These are phyloP conservation scores for Cornus florida DNA, from an alignment of 148 eudicot species.

Conservation along the genomic window DNA sequence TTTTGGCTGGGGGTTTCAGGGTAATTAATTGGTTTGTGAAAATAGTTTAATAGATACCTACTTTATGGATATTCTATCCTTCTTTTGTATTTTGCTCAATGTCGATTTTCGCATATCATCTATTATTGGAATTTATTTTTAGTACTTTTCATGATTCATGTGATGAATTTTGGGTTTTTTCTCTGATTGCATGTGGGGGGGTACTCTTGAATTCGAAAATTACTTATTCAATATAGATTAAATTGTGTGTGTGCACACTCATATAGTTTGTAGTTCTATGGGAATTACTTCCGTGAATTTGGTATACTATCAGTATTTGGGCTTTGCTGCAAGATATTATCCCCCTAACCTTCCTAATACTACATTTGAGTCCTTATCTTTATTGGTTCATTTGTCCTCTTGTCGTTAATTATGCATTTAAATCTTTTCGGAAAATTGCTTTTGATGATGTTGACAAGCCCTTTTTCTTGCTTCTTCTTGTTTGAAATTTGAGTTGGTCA, in stretches of 20 bases:
- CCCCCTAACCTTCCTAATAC: not conserved
- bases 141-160: not conserved
- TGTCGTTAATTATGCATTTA: not conserved
- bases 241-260: not conserved
- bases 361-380: not conserved
- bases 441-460: not conserved
- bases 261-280: not conserved
- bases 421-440: not conserved
- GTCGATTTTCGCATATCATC: not conserved
- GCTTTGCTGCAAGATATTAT: not conserved
- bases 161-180: not conserved
- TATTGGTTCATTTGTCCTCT: not conserved
- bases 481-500: no score
- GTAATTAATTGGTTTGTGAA: not conserved
- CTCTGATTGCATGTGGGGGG: not conserved
- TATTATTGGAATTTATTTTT: not conserved
- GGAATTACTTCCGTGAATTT: not conserved
- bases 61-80: not conserved
- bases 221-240: not conserved
- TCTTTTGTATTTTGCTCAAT: not conserved
- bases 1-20: not conserved
- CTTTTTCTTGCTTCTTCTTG: no score
- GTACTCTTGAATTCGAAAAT: not conserved
- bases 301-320: not conserved
- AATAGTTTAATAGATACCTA: constrained; percentile 3